Conservation (phyloP, 805 yeast genomes). For the Pichia heedii region DNA sequence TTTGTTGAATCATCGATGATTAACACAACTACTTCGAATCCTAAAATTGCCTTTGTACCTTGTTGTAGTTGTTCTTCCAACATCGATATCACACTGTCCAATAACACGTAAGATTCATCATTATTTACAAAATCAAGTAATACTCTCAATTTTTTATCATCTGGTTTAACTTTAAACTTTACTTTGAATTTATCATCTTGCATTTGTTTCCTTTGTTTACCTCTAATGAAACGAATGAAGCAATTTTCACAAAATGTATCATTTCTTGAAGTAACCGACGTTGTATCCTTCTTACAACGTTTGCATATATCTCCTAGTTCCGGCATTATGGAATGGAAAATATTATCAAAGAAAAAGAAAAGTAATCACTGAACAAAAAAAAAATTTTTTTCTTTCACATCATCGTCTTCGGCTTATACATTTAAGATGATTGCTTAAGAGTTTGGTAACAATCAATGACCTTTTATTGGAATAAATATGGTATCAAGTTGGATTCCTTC, state of each 20-base stretch:
- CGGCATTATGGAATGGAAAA: neutral
- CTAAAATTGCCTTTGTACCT: conserved; percentile 53
- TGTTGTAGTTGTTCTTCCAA: conserved; percentile 52
- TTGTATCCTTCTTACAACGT: conserved; percentile 38
- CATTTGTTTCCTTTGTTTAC: conserved; percentile 78
- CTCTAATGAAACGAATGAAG: conserved; percentile 61
- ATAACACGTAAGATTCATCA: conserved; percentile 51
- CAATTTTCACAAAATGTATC: conserved; percentile 61
- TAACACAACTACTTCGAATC: conserved; percentile 47
- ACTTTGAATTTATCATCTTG: conserved; percentile 64
- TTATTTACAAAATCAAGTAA: conserved; percentile 63
- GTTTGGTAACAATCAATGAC: too few relatives aligned
- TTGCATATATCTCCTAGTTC: conserved; percentile 28
- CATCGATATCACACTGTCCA: conserved; percentile 57
- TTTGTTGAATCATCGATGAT: conserved; percentile 3
- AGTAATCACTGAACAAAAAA: too few relatives aligned
- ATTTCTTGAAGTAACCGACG: conserved; percentile 45
- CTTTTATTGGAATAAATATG: too few relatives aligned
- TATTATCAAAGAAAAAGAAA: too few relatives aligned
- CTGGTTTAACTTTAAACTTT: conserved; percentile 36
- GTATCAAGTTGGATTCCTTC: too few relatives aligned
- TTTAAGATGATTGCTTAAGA: too few relatives aligned
- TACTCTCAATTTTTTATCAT: conserved; percentile 34
- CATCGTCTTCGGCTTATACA: too few relatives aligned
- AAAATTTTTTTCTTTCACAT: too few relatives aligned